These are phyloP conservation scores for Castanopsis chinensis DNA, from an alignment of 306 rosid genomes.

Conservation along the genomic window DNA sequence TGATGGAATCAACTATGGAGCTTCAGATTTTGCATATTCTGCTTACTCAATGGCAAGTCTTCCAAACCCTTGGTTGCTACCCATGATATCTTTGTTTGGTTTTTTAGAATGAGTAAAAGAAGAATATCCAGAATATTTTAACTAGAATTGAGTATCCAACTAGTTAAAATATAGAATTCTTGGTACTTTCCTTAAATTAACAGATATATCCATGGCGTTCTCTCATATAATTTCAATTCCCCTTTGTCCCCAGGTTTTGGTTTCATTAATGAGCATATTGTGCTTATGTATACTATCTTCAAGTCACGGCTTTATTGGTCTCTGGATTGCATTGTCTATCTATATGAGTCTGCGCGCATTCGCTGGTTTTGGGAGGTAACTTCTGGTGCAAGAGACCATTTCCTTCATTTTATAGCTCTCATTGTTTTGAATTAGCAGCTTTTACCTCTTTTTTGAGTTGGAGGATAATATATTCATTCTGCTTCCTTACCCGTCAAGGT, in stretches of 20 bases:
- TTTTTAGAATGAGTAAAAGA: background rate
- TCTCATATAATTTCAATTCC: background rate
- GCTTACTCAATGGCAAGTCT: slow-evolving; percentile 85
- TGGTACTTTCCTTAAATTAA: background rate
- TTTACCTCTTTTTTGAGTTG: background rate
- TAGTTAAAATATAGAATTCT: background rate
- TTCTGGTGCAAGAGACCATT: background rate
- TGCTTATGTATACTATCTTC: slow-evolving; percentile 69
- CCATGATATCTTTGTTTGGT: background rate
- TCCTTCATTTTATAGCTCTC: background rate
- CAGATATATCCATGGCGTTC: background rate
- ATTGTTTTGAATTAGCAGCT: background rate
- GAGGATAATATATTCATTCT: too few relatives aligned
- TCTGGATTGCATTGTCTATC: slow-evolving; percentile 85
- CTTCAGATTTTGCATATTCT: slow-evolving; percentile 95
- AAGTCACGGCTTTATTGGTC: slow-evolving; percentile 72
- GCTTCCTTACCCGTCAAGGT: too few relatives aligned
- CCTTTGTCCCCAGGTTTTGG: slow-evolving; percentile 55
- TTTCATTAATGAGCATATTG: slow-evolving; percentile 72
- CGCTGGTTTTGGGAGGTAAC: slow-evolving; percentile 89
- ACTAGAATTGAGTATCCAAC: background rate
- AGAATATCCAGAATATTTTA: background rate
- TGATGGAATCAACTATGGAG: slow-evolving; percentile 97
- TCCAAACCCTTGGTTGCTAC: background rate
- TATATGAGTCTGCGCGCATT: slow-evolving; percentile 79